Base-by-base conservation (phyloP, 208 protist genomes). In the Angomonas desouzai region DNA sequence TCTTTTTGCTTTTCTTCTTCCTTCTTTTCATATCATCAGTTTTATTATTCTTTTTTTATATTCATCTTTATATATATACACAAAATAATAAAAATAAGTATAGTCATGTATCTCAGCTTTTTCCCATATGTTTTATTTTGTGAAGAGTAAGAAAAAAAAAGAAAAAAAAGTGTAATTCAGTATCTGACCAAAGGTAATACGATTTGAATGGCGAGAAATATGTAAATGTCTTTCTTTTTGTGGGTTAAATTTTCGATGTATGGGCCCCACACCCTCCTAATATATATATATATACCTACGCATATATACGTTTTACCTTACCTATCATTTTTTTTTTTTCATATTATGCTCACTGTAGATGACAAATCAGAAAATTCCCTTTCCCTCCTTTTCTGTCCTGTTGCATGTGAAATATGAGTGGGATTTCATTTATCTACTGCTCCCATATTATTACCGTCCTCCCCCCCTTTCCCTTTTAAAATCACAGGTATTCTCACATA, bases 1-100 rank as follows among this genome's bases (percentile, higher is more conserved):
- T 22, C 38, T 48, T 70, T 47, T 70, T 64, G 49, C 53, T 23
- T 64, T 70, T 28, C 11, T 49, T 71, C 48, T 57, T 62, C 51
- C 20, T 29, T 51, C 18, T 47, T 57, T 36, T 66, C n/a, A 45
- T 51, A 53, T 51, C 18, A 3, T 63, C 36, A 7, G 48, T 29
- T 28, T 16, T 29, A 7, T 36, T 66, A 20, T 29, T 58, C 1
- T 55, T 27, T 55, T 38, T 23, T 53, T 57, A 33, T 34, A 48
- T n/a, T 66, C 48, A 55, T 58, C 2, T 63, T 58, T 57, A n/a
- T n/a, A n/a, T n/a, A n/a, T n/a, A n/a, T n/a, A n/a, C 43, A 47
- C 10, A 28, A 66, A 56, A 36, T 9, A 16, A 13, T 32, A 13
- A 6, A 20, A 16, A 53, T 32, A 43, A 36, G 23, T 34, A 45